Evolutionary conservation across 1,284 basidiomycete genomes (phyloP), one percentile per base, ranked within the genome.

Genomic region (Thecaphora thlaspeos): DNA sequence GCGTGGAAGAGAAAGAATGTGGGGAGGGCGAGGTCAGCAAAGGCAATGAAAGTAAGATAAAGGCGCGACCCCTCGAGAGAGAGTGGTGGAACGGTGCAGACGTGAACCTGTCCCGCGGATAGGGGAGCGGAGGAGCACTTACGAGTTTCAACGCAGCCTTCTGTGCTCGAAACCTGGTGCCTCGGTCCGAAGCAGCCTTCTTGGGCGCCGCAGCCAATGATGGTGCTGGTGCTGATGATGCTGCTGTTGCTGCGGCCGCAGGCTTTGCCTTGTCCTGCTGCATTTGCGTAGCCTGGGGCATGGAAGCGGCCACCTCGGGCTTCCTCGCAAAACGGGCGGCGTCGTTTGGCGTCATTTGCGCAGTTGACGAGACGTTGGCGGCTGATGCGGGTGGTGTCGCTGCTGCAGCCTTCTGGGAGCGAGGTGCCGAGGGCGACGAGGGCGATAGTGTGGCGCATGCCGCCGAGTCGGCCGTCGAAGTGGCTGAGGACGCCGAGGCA

Each of bases 371-470:
- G 14, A 49, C 48, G 41, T 60, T 61, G 8, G 69, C 45, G 11
- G 59, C 50, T 23, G 44, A 48, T 7, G 67, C 51, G 15, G 51
- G 48, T 10, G 62, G 51, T 15, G 67, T 51, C 0, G 62, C 62
- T 2, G 61, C 49, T 5, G 61, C 51, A 10, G 50, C 54, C 28
- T 60, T 63, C 19, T 68, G 64, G 38, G 61, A 68, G 41, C 57
- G 59, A 34, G 58, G 63, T 7, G 64, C 56, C 2, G 69, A 53
- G 12, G 69, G 69, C 2, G 69, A 71, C 2, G 62, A 68, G 2
- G 70, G 55, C 12, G 64, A 65, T 2, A 72, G 50, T 1, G 64
- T 60, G 2, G 67, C 60, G 40, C 70, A 71, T 11, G 70, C 68
- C 8, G 7, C 32, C 32, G 56, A 52, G 18, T 59, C 63, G 3